Evolutionary conservation across 2,329 filamentous ascomycete species (phyloP), one percentile per base, ranked within the genome.

Genomic region (Juglanconis oblonga): DNA sequence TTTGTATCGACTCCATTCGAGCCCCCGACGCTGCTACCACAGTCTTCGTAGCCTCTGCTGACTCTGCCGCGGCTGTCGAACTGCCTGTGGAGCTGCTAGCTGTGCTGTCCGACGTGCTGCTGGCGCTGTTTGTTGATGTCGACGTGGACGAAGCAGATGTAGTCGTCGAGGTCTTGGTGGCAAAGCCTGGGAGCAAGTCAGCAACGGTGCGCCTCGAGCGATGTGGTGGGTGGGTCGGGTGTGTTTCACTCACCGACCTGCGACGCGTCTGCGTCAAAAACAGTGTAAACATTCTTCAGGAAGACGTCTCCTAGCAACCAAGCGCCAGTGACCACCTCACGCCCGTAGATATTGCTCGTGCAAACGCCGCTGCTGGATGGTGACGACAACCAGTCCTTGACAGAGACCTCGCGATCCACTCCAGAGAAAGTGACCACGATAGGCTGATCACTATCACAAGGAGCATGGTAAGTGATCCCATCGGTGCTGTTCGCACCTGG

Each of bases 281-380:
- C 87, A 1, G 86, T 80, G 70, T 96, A 96, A 14, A 96, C 92
- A 67, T 96, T 96, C 77, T 96, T 96, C 63, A 97, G 75, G 67
- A 96, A 96, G 1, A 89, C 85, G 65, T 92, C 92, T 2, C 92
- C 92, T 1, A 96, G 74, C n/a, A 97, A 79, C 91, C 92, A 96
- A 33, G 86, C 67, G 67, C 77, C 79, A 1, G 79, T 75, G 51
- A 91, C 87, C 13, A 90, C 85, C 69, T 88, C 83, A 32, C 86
- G 81, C 1, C 89, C 90, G 56, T 92, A 87, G 40, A 96, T 84
- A 67, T 90, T 92, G 71, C 90, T 93, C 17, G 84, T 81, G 69
- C 86, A 89, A 33, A 72, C 72, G 33, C 78, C 80, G n/a, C 74
- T 69, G 53, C 67, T 67, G 57, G 77, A 69, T 31, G 77, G 74